Conservation (phyloP, 192 early-diverging fungal species). For the Helicostylum pulchrum region DNA sequence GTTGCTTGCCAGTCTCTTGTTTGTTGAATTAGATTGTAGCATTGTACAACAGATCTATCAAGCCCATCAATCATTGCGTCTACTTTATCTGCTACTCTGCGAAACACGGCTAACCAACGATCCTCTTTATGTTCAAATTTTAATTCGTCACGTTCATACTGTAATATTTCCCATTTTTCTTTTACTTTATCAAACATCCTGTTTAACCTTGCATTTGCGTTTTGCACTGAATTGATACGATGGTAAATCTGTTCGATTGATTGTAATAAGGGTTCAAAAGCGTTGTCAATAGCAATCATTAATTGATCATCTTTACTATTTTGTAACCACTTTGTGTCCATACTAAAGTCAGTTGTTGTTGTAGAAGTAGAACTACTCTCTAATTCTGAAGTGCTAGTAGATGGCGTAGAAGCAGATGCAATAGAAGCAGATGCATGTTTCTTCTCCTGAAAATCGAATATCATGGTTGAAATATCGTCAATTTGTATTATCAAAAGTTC, state of each 20-base stretch:
- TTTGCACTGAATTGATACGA: constrained; percentile 30
- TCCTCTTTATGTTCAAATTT: constrained; percentile 60
- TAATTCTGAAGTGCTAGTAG: neutral
- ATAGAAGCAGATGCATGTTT: constrained; percentile 14
- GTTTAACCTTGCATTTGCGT: constrained; percentile 17
- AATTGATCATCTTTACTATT: constrained; percentile 24
- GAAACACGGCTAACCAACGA: constrained; percentile 54
- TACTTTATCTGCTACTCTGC: constrained; percentile 52
- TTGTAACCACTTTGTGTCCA: constrained; percentile 4
- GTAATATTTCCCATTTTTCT: constrained; percentile 49
- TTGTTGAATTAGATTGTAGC: constrained; percentile 30
- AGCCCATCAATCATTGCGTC: constrained; percentile 57
- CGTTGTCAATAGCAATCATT: constrained; percentile 43
- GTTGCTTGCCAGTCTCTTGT: constrained; percentile 24
- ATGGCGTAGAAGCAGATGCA: neutral
- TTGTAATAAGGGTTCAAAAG: constrained; percentile 46
- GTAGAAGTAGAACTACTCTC: too few relatives aligned
- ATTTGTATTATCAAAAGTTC: constrained; percentile 36
- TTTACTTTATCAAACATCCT: constrained; percentile 35
- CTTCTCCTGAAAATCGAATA: constrained; percentile 45
- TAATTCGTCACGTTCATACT: constrained; percentile 48
- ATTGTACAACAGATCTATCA: constrained; percentile 49
- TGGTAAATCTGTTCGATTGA: constrained; percentile 45
- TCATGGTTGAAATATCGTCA: constrained; percentile 40
- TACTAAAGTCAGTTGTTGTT: neutral